phyloP scores from a whole-genome alignment of 1,284 basidiomycete species.

The Fomitiporia mediterranea region DNA sequence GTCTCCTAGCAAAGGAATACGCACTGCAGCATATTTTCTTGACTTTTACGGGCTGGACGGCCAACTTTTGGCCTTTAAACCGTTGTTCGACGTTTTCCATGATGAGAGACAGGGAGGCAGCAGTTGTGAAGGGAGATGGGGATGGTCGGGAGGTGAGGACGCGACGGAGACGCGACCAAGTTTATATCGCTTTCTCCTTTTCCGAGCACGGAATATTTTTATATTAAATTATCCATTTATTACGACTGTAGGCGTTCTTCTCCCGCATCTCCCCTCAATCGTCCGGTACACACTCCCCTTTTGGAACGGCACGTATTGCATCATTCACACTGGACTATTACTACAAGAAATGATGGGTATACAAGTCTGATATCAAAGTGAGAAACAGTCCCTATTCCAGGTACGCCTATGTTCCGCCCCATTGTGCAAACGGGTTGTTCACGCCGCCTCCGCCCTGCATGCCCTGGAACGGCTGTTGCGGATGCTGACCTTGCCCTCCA shows the following conservation, averaged over 20 bases:
- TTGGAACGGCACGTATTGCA: no score
- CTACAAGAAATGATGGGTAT: no score
- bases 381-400: no score
- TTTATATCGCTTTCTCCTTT: no score
- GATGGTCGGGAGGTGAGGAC: slow-evolving; percentile 1
- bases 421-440: slow-evolving; percentile 13
- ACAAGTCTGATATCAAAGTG: no score
- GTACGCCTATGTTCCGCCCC: background rate
- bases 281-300: background rate
- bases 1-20: slow-evolving; percentile 34
- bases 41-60: slow-evolving; percentile 49
- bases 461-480: slow-evolving; percentile 18
- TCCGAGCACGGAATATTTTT: background rate
- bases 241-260: background rate
- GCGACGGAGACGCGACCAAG: background rate
- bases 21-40: slow-evolving; percentile 89
- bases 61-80: slow-evolving; percentile 15
- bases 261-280: background rate
- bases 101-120: background rate
- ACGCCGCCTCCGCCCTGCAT: slow-evolving; percentile 11
- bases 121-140: background rate
- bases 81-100: slow-evolving; percentile 15
- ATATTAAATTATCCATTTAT: background rate
- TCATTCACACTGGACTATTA: no score
- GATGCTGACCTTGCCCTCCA: slow-evolving; percentile 15